phyloP scores from a whole-genome alignment of 352 stramenopile species.

The Globisporangium cylindrosporum region DNA sequence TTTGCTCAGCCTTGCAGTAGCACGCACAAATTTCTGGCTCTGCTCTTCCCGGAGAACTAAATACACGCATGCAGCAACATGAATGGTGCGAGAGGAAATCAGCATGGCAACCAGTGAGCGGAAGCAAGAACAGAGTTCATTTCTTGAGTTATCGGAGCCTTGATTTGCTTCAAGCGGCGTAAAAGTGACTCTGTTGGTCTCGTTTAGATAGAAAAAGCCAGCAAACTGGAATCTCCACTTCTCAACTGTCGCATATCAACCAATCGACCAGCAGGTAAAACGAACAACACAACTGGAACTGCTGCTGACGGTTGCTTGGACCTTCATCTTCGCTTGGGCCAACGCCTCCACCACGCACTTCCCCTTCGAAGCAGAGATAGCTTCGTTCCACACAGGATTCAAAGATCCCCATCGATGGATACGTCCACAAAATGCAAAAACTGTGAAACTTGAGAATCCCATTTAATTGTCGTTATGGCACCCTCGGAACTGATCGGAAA shows the following conservation, averaged over 20 bases:
- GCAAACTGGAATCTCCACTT: not conserved
- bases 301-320: not conserved
- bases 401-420: not conserved
- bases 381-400: not conserved
- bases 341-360: not conserved
- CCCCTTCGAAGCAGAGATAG: not conserved
- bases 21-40: not conserved
- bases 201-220: not conserved
- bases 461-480: not conserved
- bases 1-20: not conserved
- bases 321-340: no score
- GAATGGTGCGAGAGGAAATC: not conserved
- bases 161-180: not conserved
- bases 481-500: not conserved
- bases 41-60: not conserved
- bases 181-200: not conserved
- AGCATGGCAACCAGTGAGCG: not conserved
- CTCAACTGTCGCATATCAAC: not conserved
- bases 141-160: not conserved
- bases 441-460: not conserved
- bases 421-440: not conserved
- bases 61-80: not conserved
- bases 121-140: not conserved
- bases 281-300: not conserved
- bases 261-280: not conserved